Conservation (phyloP, 257 asterid species). For the Rubia yunnanensis region DNA sequence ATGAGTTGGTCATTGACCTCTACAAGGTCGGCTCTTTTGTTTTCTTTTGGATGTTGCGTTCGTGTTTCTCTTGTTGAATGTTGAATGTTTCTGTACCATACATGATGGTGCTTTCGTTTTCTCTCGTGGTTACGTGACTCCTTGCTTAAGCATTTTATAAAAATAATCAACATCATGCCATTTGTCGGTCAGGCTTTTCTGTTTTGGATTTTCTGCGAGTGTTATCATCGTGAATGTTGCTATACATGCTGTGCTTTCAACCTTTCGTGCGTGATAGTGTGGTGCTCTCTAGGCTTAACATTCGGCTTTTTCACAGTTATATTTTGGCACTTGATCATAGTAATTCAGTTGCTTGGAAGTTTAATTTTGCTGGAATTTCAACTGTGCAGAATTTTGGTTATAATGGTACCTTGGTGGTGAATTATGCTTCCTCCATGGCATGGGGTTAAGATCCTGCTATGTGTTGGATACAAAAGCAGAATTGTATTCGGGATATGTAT, state of each 20-base stretch:
- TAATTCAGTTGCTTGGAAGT: background rate
- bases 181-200: background rate
- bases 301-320: background rate
- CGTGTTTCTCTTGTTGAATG: background rate
- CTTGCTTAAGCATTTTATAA: background rate
- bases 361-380: background rate
- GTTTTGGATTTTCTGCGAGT: background rate
- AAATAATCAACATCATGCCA: background rate
- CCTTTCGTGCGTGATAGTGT: background rate
- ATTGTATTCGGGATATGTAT: too few relatives aligned
- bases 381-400: constrained; percentile 76
- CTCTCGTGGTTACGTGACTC: background rate
- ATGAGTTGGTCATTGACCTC: constrained; percentile 71
- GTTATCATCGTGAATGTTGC: background rate
- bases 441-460: constrained; percentile 59
- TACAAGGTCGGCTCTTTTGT: constrained; percentile 51
- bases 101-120: background rate
- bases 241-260: background rate
- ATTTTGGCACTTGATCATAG: background rate
- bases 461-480: too few relatives aligned
- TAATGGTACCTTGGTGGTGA: constrained; percentile 88
- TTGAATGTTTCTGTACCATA: background rate
- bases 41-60: background rate
- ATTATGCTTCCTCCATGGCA: constrained; percentile 96
- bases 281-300: background rate